Percentiles rank a stretch among this genome's conserved stretches.
These are phyloP conservation scores for Pittosporum tobira DNA, from an alignment of 129 eudicot genomes.

Conservation along the genomic window DNA sequence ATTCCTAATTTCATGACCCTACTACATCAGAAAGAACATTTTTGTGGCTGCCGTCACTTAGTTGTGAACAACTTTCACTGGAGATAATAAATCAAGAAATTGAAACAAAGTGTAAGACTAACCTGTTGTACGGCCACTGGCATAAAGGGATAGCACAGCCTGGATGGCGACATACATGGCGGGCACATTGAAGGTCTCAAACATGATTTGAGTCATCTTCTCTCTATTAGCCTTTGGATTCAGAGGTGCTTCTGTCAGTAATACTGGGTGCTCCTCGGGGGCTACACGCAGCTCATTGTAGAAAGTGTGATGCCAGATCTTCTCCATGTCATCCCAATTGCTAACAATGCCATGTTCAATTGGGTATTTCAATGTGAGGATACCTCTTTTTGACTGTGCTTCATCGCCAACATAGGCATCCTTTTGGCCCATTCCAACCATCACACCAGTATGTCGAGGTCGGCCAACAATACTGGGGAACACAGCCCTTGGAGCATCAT, in stretches of 20 bases:
- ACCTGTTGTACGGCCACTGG: conserved; percentile 66
- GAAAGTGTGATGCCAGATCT: conserved; percentile 56
- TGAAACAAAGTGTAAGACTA: neutral
- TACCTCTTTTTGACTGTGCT: conserved; percentile 52
- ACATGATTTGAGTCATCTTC: conserved; percentile 57
- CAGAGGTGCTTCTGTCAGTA: conserved; percentile 59
- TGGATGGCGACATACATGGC: conserved; percentile 61
- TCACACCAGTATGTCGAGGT: conserved; percentile 53
- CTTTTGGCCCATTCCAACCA: conserved; percentile 61
- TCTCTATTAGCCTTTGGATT: conserved; percentile 57
- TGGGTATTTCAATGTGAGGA: conserved; percentile 42
- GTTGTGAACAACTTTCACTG: neutral
- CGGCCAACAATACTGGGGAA: conserved; percentile 56
- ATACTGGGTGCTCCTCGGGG: conserved; percentile 52
- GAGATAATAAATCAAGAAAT: neutral
- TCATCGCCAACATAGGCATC: conserved; percentile 56
- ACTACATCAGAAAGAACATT: no score
- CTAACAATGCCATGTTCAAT: conserved; percentile 56
- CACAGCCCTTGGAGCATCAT: conserved; percentile 60
- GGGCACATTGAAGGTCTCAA: conserved; percentile 50
- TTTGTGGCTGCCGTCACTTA: no score
- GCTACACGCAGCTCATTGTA: conserved; percentile 53
- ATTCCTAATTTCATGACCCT: no score
- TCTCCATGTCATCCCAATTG: conserved; percentile 68
- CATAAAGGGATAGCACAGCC: conserved; percentile 53